phyloP scores from a whole-genome alignment of 306 rosid species.

The Trifolium subterraneum region DNA sequence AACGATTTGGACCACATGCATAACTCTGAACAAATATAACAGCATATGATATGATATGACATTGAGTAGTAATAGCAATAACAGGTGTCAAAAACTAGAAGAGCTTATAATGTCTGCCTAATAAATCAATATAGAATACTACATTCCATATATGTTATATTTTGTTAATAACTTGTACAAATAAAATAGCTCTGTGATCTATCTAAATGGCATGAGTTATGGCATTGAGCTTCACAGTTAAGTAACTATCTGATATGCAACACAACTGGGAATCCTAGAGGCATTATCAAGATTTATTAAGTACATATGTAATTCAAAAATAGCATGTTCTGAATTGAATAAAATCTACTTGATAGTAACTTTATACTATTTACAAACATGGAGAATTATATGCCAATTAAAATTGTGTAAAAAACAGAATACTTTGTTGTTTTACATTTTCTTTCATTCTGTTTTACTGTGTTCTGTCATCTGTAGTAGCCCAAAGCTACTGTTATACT shows the following conservation, averaged over 20 bases:
- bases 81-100: conserved; percentile 30
- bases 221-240: conserved; percentile 3
- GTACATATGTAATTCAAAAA: conserved; percentile 26
- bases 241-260: conserved; percentile 14
- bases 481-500: conserved; percentile 22
- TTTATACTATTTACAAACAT: conserved; percentile 9
- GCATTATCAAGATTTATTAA: neutral
- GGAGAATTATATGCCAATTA: neutral
- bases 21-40: conserved; percentile 6
- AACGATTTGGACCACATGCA: conserved; percentile 21
- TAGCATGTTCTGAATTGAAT: neutral
- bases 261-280: conserved; percentile 19
- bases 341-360: conserved; percentile 23
- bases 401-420: neutral
- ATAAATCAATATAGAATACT: conserved; percentile 28
- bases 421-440: neutral
- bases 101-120: conserved; percentile 18
- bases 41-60: conserved; percentile 1
- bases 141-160: neutral
- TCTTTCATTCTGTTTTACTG: neutral
- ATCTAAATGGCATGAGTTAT: conserved; percentile 26
- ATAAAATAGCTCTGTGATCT: conserved; percentile 13
- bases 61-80: conserved; percentile 14
- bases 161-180: conserved; percentile 31
- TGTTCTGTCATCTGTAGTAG: neutral